Evolutionary conservation across 208 protist genomes (phyloP).

Genomic region (Trypanosoma caninum): DNA sequence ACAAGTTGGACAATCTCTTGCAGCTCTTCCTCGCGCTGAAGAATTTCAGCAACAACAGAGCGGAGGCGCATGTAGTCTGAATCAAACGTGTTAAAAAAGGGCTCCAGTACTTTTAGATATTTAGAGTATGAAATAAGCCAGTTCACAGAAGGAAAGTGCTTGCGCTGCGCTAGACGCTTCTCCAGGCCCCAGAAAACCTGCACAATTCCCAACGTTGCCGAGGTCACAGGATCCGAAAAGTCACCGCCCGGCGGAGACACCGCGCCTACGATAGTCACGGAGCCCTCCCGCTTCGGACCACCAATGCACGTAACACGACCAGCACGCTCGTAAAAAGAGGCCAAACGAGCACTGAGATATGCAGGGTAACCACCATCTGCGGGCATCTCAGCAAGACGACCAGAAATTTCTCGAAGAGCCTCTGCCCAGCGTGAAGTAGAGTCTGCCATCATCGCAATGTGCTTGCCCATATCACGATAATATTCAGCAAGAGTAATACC

Average conservation of each 20-base stretch:
- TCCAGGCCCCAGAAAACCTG: constrained; percentile 99
- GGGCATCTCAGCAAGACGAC: constrained; percentile 99
- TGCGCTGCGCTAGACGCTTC: constrained; percentile 99
- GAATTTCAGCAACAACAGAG: constrained; percentile 93
- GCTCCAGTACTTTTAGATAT: constrained; percentile 97
- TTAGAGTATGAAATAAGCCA: constrained; percentile 99
- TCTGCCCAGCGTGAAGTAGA: constrained; percentile 99
- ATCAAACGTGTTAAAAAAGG: constrained; percentile 97
- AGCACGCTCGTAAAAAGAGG: constrained; percentile 99
- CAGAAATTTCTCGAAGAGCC: constrained; percentile 99
- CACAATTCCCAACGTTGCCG: constrained; percentile 99
- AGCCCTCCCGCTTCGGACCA: constrained; percentile 95
- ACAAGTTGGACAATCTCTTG: constrained; percentile 99
- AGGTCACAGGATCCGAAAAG: constrained; percentile 99
- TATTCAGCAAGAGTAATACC: constrained; percentile 99
- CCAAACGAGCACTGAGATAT: constrained; percentile 98
- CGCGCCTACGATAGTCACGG: constrained; percentile 99
- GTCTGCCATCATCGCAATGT: constrained; percentile 99
- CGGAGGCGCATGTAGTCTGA: constrained; percentile 95
- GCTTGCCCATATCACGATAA: constrained; percentile 99
- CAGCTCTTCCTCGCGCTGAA: constrained; percentile 99
- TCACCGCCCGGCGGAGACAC: constrained; percentile 99
- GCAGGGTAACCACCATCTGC: constrained; percentile 99
- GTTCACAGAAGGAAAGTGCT: constrained; percentile 99
- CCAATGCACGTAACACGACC: constrained; percentile 96